Conservation (phyloP, 2,329 filamentous ascomycete genomes). For the Ceratocystis cacaofunesta region DNA sequence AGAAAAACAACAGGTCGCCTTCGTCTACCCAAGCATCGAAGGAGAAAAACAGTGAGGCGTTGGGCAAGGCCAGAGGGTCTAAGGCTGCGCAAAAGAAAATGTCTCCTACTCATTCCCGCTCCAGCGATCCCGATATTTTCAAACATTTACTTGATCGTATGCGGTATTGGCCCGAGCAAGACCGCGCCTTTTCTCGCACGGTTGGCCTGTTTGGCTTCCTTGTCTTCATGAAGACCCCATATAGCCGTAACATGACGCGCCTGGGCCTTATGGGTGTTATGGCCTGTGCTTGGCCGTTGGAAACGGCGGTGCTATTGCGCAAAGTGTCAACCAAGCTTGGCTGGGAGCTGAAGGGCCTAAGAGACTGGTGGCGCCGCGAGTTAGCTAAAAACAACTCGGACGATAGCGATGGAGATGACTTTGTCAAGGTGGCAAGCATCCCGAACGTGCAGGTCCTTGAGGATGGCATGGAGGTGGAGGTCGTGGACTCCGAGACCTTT, state of each 20-base stretch:
- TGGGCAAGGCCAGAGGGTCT: background rate
- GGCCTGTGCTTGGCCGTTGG: constrained; percentile 14
- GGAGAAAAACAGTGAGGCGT: background rate
- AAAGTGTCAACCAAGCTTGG: constrained; percentile 13
- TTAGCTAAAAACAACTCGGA: constrained; percentile 9
- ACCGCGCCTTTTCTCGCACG: constrained; percentile 14
- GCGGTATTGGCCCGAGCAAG: constrained; percentile 12
- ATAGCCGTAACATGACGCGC: constrained; percentile 8
- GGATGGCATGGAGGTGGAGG: constrained; percentile 14
- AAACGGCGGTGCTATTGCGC: constrained; percentile 9
- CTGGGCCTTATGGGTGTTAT: constrained; percentile 8
- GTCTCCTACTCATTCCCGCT: background rate
- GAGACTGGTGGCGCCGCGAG: constrained; percentile 13
- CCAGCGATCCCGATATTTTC: constrained; percentile 3
- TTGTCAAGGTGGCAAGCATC: constrained; percentile 2
- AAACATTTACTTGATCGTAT: constrained; percentile 6
- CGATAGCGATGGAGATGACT: constrained; percentile 3
- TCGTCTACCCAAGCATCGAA: background rate
- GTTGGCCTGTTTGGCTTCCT: constrained; percentile 15
- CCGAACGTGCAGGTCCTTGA: constrained; percentile 9
- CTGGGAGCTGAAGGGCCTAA: constrained; percentile 11
- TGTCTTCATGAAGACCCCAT: constrained; percentile 9
- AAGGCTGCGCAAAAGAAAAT: background rate
- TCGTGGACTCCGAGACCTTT: constrained; percentile 11
- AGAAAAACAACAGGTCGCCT: background rate